Evolutionary conservation across 208 protist species (phyloP), one percentile per base, ranked within the genome.

Genomic region (Wallacemonas sp.): DNA sequence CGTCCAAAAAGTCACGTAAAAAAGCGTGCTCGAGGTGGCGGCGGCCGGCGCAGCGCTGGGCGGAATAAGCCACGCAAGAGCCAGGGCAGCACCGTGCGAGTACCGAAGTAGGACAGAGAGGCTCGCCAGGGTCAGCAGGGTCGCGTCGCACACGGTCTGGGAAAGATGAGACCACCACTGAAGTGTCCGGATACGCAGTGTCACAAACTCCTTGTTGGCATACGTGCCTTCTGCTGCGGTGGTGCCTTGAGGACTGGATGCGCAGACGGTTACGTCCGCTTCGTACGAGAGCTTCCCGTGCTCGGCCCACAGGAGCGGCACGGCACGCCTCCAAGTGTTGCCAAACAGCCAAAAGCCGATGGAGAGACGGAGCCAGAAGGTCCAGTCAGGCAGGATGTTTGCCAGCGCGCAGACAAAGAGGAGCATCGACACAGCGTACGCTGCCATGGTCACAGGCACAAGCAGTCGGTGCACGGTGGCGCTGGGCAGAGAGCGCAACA

Each of bases 341-440:
- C 25, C 48, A 26, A 26, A 55, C 20, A 55, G 25, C 48, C 48
- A 55, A 4, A 55, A 18, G 26, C 7, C 25, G 26, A 55, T 4
- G 11, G 25, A 25, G 3, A 32, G 5, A 20, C 48, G 26, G 18
- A 55, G 25, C 26, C 22, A 59, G 26, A 36, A 63, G 46, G 25
- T 3, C 48, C 20, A 55, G 26, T 55, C 48, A 22, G 8, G 42
- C 42, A 46, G 33, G 22, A 20, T 41, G 48, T 20, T 20, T 8
- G 14, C 7, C 50, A 68, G 29, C 31, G 48, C 39, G 23, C 2
- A 18, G 45, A 59, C 16, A 67, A 67, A 55, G 32, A 57, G 45
- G 22, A 67, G n/a, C 22, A 31, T 12, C 23, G 55, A 61, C 5
- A 45, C 14, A 16, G 11, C n/a, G 55, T 61, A 61, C 18, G 55